A percentile compares a stretch with the other conserved stretches of the same genome.
These are phyloP conservation scores for Naganishia liquefaciens DNA, from an alignment of 1,284 basidiomycete genomes.

Conservation along the genomic window DNA sequence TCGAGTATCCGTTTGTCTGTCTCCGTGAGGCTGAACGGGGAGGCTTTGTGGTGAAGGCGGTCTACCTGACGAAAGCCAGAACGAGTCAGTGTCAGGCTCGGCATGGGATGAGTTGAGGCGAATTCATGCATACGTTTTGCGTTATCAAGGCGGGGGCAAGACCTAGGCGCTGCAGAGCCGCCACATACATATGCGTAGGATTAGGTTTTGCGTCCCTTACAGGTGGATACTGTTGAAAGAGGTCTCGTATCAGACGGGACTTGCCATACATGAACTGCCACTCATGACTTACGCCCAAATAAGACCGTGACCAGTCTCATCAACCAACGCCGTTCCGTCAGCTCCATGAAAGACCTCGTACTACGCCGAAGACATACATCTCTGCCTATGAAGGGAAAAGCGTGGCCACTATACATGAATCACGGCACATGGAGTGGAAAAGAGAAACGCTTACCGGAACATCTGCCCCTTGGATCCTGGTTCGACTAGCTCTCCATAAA, in stretches of 20 bases:
- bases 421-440: no score
- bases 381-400: constrained; percentile 39
- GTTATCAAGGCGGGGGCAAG: constrained; percentile 72
- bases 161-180: constrained; percentile 72
- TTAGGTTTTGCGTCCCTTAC: constrained; percentile 78
- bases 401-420: not conserved
- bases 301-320: constrained; percentile 71
- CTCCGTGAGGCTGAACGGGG: constrained; percentile 54
- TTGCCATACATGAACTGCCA: no score
- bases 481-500: constrained; percentile 81
- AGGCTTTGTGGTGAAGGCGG: constrained; percentile 77
- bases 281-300: constrained; percentile 48
- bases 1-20: constrained; percentile 65
- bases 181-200: constrained; percentile 79
- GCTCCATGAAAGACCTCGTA: not conserved
- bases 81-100: not conserved
- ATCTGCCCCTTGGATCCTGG: constrained; percentile 64
- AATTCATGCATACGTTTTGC: constrained; percentile 62
- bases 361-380: constrained; percentile 40
- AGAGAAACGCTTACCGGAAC: constrained; percentile 62
- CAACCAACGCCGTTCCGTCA: not conserved
- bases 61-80: constrained; percentile 62
- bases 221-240: constrained; percentile 62
- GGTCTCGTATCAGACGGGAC: not conserved
- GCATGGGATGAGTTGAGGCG: not conserved